Conservation (phyloP, 192 early-diverging fungal genomes). For the Coemansia sp. region DNA sequence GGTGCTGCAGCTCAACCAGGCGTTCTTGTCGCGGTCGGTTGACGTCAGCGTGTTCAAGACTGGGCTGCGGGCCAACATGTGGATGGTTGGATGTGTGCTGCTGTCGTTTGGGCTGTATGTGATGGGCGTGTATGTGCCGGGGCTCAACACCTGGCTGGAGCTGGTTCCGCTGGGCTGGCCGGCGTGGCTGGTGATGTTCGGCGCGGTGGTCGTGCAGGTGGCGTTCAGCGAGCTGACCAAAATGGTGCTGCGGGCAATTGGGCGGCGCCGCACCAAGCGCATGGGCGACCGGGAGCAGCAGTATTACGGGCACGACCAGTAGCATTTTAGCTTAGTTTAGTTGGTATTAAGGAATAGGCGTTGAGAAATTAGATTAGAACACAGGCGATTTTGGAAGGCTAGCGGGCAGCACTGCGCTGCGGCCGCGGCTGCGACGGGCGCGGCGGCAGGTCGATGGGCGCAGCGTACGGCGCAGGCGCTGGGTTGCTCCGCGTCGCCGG, state of each 20-base stretch:
- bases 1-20: constrained; percentile 83
- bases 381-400: background rate
- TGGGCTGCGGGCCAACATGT: constrained; percentile 73
- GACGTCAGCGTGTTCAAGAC: constrained; percentile 71
- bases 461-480: constrained; percentile 7
- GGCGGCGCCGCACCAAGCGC: background rate
- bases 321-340: background rate
- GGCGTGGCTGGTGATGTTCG: constrained; percentile 66
- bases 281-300: background rate
- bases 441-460: constrained; percentile 21
- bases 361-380: background rate
- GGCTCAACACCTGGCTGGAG: constrained; percentile 60
- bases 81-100: constrained; percentile 77
- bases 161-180: constrained; percentile 57
- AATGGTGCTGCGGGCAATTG: constrained; percentile 41
- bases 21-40: constrained; percentile 79
- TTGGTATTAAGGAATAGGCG: no score
- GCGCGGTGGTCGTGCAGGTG: constrained; percentile 58
- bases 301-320: constrained; percentile 4
- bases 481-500: constrained; percentile 33
- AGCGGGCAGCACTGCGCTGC: constrained; percentile 25
- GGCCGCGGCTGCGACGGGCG: constrained; percentile 44
- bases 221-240: constrained; percentile 64
- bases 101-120: constrained; percentile 70
- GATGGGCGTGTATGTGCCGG: constrained; percentile 78